These are phyloP conservation scores for barley (Hordeum vulgare) DNA, from an alignment of 176 grass and related monocot species.

Conservation along the genomic window MorexV3_pseudomolecules_assembly NC_058521.1:529314124-529314623, in stretches of 20 bases:
- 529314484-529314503: neutral
- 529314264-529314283: neutral
- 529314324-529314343: neutral
- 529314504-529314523: constrained; percentile 4
- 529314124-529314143: neutral
- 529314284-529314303: neutral
- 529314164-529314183: neutral
- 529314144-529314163: neutral
- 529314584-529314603: constrained; percentile 88
- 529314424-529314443: constrained; percentile 67
- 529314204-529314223: neutral
- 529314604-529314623: constrained; percentile 95
- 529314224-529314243: neutral
- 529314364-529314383: constrained; percentile 63
- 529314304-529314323: neutral
- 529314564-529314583: constrained; percentile 67
- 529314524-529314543: constrained; percentile 16
- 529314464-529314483: constrained; percentile 79
- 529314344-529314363: constrained; percentile 21
- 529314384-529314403: constrained; percentile 49
- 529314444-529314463: constrained; percentile 85
- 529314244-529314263: neutral
- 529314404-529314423: constrained; percentile 32
- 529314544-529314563: constrained; percentile 44
- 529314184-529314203: neutral